Evolutionary conservation across 306 rosid genomes (phyloP).

Genomic region (Cucurbita pepo): DNA sequence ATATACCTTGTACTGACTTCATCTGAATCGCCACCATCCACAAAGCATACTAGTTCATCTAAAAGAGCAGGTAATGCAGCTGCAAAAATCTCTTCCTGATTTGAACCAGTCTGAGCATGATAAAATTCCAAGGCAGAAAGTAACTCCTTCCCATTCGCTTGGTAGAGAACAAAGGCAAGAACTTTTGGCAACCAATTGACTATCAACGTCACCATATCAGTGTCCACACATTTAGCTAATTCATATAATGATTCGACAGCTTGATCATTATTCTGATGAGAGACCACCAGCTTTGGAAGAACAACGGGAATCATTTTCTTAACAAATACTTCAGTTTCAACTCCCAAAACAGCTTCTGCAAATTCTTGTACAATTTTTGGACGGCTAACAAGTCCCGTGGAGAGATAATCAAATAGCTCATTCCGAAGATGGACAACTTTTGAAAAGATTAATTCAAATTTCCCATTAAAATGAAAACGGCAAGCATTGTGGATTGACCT

Average conservation of each 20-base stretch:
- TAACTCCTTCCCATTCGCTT: slow-evolving; percentile 45
- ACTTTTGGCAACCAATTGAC: slow-evolving; percentile 87
- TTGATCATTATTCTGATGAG: slow-evolving; percentile 52
- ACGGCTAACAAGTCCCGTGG: slow-evolving; percentile 43
- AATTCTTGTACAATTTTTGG: slow-evolving; percentile 71
- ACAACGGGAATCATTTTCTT: slow-evolving; percentile 75
- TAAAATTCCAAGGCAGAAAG: slow-evolving; percentile 69
- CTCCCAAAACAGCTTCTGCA: slow-evolving; percentile 74
- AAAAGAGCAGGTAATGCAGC: slow-evolving; percentile 84
- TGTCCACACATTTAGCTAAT: slow-evolving; percentile 59
- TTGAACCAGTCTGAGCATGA: slow-evolving; percentile 45
- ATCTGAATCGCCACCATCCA: slow-evolving; percentile 55
- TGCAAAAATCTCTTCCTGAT: slow-evolving; percentile 62
- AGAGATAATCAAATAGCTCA: slow-evolving; percentile 67
- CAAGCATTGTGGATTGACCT: slow-evolving; percentile 65
- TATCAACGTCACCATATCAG: slow-evolving; percentile 46
- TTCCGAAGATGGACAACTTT: slow-evolving; percentile 59
- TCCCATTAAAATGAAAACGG: slow-evolving; percentile 59
- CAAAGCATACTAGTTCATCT: slow-evolving; percentile 82
- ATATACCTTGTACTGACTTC: slow-evolving; percentile 65
- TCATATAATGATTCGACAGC: slow-evolving; percentile 53
- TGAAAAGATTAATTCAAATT: slow-evolving; percentile 36
- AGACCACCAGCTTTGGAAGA: slow-evolving; percentile 84
- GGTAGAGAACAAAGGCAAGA: slow-evolving; percentile 78
- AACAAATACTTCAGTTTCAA: slow-evolving; percentile 59